A percentile compares a stretch with the other conserved stretches of the same genome.
phyloP scores from a whole-genome alignment of 148 eudicot species.

The Rhododendron kiyosumense region DNA sequence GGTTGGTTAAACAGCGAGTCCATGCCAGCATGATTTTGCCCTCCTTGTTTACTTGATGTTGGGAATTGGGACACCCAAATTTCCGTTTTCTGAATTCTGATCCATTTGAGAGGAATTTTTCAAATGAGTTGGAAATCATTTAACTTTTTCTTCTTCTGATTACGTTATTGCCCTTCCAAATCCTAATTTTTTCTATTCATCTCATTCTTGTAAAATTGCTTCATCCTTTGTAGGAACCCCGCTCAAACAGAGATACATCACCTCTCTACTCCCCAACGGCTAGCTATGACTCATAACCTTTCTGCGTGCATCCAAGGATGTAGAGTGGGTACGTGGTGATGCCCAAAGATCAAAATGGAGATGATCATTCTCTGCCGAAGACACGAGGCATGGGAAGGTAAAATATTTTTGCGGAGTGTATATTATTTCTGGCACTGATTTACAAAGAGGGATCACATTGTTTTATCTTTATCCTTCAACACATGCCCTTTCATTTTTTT shows the following conservation, averaged over 20 bases:
- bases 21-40: neutral
- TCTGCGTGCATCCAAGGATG: neutral
- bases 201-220: neutral
- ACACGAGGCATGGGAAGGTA: neutral
- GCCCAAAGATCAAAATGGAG: neutral
- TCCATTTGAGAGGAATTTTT: neutral
- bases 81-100: neutral
- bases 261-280: conserved; percentile 16
- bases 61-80: neutral
- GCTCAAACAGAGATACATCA: conserved; percentile 34
- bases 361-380: conserved; percentile 1
- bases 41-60: neutral
- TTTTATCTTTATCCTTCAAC: conserved; percentile 2
- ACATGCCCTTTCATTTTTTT: neutral
- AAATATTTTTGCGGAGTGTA: conserved; percentile 16
- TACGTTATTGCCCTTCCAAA: neutral
- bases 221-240: conserved; percentile 34
- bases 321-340: conserved; percentile 3
- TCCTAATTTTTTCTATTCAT: neutral
- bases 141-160: neutral
- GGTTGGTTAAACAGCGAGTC: neutral
- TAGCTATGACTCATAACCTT: neutral
- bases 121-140: too few species aligned
- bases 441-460: neutral
- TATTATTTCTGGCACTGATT: neutral